Conservation (phyloP, 2,329 filamentous ascomycete genomes). For the Arthrobotrys sphaeroides region DNA sequence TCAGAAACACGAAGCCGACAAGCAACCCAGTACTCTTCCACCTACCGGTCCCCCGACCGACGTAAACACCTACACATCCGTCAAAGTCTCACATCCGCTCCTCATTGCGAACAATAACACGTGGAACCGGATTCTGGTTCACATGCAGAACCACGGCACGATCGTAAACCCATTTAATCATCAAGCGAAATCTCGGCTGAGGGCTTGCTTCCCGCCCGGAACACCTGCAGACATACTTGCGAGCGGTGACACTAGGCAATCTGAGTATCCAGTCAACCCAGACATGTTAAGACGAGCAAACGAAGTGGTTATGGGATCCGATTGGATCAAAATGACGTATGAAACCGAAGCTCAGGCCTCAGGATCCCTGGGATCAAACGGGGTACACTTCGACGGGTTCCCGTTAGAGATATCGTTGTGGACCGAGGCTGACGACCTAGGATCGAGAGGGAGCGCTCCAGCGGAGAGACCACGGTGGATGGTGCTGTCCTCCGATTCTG, state of each 20-base stretch:
- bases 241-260: constrained; percentile 40
- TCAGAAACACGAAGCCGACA: constrained; percentile 18
- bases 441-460: constrained; percentile 11
- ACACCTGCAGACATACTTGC: constrained; percentile 40
- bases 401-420: constrained; percentile 35
- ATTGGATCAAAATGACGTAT: constrained; percentile 52
- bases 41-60: constrained; percentile 6
- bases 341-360: constrained; percentile 38
- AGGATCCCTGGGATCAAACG: constrained; percentile 33
- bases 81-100: constrained; percentile 37
- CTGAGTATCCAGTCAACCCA: constrained; percentile 37
- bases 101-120: constrained; percentile 46
- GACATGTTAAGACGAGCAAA: constrained; percentile 45
- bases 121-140: constrained; percentile 38
- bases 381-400: constrained; percentile 44
- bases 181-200: constrained; percentile 33
- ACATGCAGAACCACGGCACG: constrained; percentile 47
- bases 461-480: constrained; percentile 44
- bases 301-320: constrained; percentile 46
- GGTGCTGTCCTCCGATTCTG: constrained; percentile 23
- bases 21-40: neutral
- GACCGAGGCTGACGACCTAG: constrained; percentile 36
- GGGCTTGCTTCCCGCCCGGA: constrained; percentile 41
- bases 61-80: constrained; percentile 27
- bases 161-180: constrained; percentile 51